A percentile compares a stretch with the other conserved stretches of the same genome.
Evolutionary conservation across 163 green algal species (phyloP).

Genomic region (Chloromonas sp.): DNA sequence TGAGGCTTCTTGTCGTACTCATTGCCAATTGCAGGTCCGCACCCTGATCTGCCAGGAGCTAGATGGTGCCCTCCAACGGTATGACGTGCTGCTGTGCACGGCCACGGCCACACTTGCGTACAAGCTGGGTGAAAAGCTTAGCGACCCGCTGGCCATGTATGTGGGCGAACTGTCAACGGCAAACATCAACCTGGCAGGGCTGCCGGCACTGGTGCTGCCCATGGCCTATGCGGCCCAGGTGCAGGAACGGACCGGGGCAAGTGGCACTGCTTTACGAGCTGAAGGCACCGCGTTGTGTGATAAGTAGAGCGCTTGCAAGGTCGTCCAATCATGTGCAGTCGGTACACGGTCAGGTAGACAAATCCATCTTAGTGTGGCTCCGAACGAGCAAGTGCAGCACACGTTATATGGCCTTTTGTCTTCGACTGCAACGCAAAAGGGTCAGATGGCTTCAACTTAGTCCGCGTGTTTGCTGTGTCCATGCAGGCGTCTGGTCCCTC

Average conservation of each 20-base stretch:
- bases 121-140: conserved; percentile 67
- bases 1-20: no score
- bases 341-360: not conserved
- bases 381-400: no score
- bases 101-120: conserved; percentile 76
- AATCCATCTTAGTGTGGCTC: no score
- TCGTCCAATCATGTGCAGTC: not conserved
- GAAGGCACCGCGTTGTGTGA: no score
- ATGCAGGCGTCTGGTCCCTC: not conserved
- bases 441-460: not conserved
- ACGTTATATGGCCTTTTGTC: no score
- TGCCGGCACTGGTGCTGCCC: conserved; percentile 87
- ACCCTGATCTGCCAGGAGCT: conserved; percentile 81
- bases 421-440: no score
- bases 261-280: no score
- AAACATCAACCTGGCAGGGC: conserved; percentile 88
- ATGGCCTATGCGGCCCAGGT: conserved; percentile 22
- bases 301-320: not conserved
- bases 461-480: not conserved
- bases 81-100: conserved; percentile 80
- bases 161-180: conserved; percentile 89
- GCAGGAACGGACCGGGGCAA: no score
- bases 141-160: conserved; percentile 90
- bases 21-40: conserved; percentile 57
- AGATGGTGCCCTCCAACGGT: conserved; percentile 51